Evolutionary conservation across 179 eudicot genomes (phyloP).

Genomic region (Sideroxylon spinosum): DNA sequence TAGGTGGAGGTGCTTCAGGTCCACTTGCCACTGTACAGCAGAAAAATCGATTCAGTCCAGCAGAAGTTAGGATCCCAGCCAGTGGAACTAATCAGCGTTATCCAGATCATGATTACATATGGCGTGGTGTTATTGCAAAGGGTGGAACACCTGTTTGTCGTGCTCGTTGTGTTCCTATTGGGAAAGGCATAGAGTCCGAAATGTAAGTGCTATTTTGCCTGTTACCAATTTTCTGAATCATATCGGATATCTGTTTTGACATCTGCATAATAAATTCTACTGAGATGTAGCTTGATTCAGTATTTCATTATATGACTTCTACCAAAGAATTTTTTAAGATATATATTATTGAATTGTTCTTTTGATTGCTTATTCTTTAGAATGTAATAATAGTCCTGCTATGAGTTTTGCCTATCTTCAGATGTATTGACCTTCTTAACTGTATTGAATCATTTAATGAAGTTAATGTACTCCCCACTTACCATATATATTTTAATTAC

Average conservation of each 20-base stretch:
- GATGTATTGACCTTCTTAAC: not conserved
- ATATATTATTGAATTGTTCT: not conserved
- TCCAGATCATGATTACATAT: conserved; percentile 52
- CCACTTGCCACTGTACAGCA: conserved; percentile 24
- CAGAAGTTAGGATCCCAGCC: conserved; percentile 27
- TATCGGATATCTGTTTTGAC: not conserved
- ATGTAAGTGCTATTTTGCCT: conserved; percentile 54
- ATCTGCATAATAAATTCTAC: not conserved
- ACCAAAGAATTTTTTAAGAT: not conserved
- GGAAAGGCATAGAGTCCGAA: conserved; percentile 60
- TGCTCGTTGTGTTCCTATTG: conserved; percentile 89
- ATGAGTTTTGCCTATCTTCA: not conserved
- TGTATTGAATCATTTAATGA: not conserved
- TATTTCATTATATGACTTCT: not conserved
- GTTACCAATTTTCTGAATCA: not conserved
- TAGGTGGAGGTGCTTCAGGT: conserved; percentile 34
- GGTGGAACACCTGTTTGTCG: conserved; percentile 85
- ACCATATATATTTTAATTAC: not conserved
- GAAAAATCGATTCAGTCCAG: conserved; percentile 28
- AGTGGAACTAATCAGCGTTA: conserved; percentile 33
- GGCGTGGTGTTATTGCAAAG: conserved; percentile 95
- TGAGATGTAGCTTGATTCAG: conserved; percentile 6
- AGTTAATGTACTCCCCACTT: not conserved
- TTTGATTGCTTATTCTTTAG: not conserved
- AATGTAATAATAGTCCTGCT: not conserved